Base-by-base conservation (phyloP, 2,329 filamentous ascomycete species). In the Tolypocladium ophioglossoides region DNA sequence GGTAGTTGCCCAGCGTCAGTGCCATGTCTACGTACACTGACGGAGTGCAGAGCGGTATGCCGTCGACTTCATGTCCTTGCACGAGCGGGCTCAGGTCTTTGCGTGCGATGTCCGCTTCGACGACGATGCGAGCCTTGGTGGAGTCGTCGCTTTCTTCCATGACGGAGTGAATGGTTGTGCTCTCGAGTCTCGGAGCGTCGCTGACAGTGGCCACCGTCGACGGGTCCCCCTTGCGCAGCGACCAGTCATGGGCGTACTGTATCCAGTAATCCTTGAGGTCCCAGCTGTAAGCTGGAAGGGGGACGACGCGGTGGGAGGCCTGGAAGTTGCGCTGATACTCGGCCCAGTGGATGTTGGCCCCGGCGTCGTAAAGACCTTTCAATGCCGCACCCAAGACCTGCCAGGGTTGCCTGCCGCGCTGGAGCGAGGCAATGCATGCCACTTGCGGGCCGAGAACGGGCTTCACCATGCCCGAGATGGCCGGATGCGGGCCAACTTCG, bases 201-300 rank as follows among this genome's bases (percentile, higher is more conserved):
- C 27, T 34, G 9, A 32, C 20, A n/a, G n/a, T n/a, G n/a, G n/a
- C n/a, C 9, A 22, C 44, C 35, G 41, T 20, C 11, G 39, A 32
- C 18, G 44, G 14, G 32, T 54, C 46, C 2, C 68, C 48, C 74
- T 90, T 90, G 59, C 77, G 82, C 30, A 89, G 73, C 24, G 77
- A 78, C 83, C 84, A 89, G 52, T 56, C 52, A 35, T 50, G 46
- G 14, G 48, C 40, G 68, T 89, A 82, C 58, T 76, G 72, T 35
- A 80, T 73, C 79, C 79, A 83, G 67, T 89, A 89, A 59, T 79
- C 83, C 75, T 87, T 87, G 62, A 80, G 73, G 61, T 90, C 83
- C 68, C 85, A 91, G 0, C 76, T 76, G 66, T 90, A 90, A 3
- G 78, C 78, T 1, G 87, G 87, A 1, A 90, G 72, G 12, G 79